These are phyloP conservation scores for Parasitella parasitica DNA, from an alignment of 371 early-diverging fungal species.

Conservation along the genomic window DNA sequence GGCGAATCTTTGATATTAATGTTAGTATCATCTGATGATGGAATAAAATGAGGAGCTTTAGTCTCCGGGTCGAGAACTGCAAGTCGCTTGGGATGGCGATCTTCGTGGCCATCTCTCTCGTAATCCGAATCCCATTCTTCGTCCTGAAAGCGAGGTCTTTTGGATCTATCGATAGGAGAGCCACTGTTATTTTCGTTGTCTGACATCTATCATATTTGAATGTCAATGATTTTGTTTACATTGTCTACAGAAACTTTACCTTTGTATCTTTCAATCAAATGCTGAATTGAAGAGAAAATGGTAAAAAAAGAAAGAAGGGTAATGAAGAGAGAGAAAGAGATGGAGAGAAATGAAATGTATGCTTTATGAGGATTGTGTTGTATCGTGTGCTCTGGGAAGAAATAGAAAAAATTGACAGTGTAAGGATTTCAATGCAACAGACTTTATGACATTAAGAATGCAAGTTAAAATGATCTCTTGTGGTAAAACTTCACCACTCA, in stretches of 20 bases:
- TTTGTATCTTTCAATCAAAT: not conserved
- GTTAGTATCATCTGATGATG: slow-evolving; percentile 15
- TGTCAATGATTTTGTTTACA: not conserved
- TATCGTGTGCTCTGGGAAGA: not conserved
- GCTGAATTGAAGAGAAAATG: too few relatives aligned
- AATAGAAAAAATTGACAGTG: not conserved
- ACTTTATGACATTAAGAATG: not conserved
- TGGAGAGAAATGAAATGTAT: not conserved
- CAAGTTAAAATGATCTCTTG: not conserved
- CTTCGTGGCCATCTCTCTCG: slow-evolving; percentile 36
- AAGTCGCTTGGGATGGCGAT: slow-evolving; percentile 48
- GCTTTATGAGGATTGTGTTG: not conserved
- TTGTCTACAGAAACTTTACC: not conserved
- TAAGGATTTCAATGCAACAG: slow-evolving; percentile 1
- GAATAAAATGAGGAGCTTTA: slow-evolving; percentile 50
- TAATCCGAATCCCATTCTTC: slow-evolving; percentile 42
- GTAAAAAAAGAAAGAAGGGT: not conserved
- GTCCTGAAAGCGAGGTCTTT: slow-evolving; percentile 46
- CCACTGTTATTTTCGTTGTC: slow-evolving; percentile 24
- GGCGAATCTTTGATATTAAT: slow-evolving; percentile 14
- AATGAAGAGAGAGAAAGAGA: not conserved
- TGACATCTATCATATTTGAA: slow-evolving; percentile 13
- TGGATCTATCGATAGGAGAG: slow-evolving; percentile 47
- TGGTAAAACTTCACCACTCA: too few relatives aligned
- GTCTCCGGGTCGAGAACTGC: slow-evolving; percentile 53